These are phyloP conservation scores for Pseudogymnoascus sp. DNA, from an alignment of 2,329 filamentous ascomycete genomes.

Conservation along the genomic window DNA sequence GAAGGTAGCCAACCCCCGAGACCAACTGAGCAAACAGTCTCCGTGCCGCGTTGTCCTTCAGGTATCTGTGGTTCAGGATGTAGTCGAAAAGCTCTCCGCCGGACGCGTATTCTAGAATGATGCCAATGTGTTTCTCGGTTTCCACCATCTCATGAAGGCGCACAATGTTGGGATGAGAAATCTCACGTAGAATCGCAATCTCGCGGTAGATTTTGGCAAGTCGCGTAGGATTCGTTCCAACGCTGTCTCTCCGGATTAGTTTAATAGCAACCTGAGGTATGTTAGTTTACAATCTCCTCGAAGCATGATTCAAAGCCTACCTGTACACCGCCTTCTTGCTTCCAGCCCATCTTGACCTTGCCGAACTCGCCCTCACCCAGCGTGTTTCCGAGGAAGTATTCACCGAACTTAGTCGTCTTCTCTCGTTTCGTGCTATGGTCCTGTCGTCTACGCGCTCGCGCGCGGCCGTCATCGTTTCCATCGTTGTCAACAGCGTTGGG, in stretches of 20 bases:
- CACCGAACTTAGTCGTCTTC: slow-evolving; percentile 85
- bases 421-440: slow-evolving; percentile 48
- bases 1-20: slow-evolving; percentile 92
- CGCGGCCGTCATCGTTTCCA: slow-evolving; percentile 38
- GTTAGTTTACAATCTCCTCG: background rate
- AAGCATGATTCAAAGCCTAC: slow-evolving; percentile 34
- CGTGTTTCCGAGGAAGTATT: slow-evolving; percentile 92
- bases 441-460: slow-evolving; percentile 48
- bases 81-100: slow-evolving; percentile 98
- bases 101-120: slow-evolving; percentile 96
- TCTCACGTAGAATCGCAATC: slow-evolving; percentile 79
- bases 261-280: slow-evolving; percentile 80
- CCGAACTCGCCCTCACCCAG: slow-evolving; percentile 97
- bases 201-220: slow-evolving; percentile 97
- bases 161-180: slow-evolving; percentile 95
- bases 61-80: slow-evolving; percentile 91
- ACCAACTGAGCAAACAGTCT: slow-evolving; percentile 91
- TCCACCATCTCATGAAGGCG: slow-evolving; percentile 97
- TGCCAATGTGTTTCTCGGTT: slow-evolving; percentile 93
- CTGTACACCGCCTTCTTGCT: slow-evolving; percentile 84
- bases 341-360: slow-evolving; percentile 98
- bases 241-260: slow-evolving; percentile 83
- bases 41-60: slow-evolving; percentile 88
- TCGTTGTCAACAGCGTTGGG: slow-evolving; percentile 43
- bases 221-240: slow-evolving; percentile 81